A percentile compares a stretch with the other conserved stretches of the same genome.
These are phyloP conservation scores for Schoenoplectus tabernaemontani DNA, from an alignment of 202 grass and related monocot species.

Conservation along the genomic window DNA sequence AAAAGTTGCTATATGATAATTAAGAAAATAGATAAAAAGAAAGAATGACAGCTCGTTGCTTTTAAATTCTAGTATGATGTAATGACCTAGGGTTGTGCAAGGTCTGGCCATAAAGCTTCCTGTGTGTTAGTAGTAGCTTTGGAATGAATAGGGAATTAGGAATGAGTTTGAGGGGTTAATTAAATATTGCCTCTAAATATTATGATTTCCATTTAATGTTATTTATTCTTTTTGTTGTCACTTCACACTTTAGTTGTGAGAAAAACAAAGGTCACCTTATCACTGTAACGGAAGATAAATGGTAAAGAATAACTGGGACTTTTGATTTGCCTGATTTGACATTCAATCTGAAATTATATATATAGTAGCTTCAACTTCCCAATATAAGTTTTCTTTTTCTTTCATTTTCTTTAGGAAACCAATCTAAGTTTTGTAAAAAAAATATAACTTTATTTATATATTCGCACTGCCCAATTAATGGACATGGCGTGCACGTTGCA, in stretches of 20 bases:
- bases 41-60: constrained; percentile 27
- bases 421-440: no score
- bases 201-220: not conserved
- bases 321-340: not conserved
- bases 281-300: not conserved
- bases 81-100: constrained; percentile 26
- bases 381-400: no score
- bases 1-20: constrained; percentile 22
- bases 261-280: not conserved
- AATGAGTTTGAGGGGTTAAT: constrained; percentile 18
- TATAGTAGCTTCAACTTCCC: not conserved
- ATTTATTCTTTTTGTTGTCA: not conserved
- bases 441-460: no score
- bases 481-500: no score
- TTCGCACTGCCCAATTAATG: no score
- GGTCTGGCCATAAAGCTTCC: constrained; percentile 52
- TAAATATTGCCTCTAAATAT: not conserved
- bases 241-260: not conserved
- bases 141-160: constrained; percentile 17
- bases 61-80: constrained; percentile 19
- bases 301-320: not conserved
- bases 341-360: not conserved
- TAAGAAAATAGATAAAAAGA: constrained; percentile 25
- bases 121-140: constrained; percentile 32
- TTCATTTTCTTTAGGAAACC: constrained; percentile 42